These are phyloP conservation scores for Melastoma candidum DNA, from an alignment of 441 rosid genomes.

Conservation along the genomic window DNA sequence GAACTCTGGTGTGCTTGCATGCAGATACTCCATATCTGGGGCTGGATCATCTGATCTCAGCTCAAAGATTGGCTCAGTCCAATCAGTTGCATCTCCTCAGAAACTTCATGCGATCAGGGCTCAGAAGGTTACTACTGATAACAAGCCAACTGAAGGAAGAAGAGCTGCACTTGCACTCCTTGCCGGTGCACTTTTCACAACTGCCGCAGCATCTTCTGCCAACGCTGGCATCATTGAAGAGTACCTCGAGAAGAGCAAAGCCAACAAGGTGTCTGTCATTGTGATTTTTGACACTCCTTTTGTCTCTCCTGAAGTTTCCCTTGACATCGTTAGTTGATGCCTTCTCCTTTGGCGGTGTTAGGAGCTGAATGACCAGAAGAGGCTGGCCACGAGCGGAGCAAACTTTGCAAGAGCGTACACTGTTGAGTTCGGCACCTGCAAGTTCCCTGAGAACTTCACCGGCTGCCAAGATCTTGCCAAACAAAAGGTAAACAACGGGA, in stretches of 20 bases:
- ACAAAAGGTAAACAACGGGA: constrained; percentile 50
- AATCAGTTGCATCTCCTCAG: constrained; percentile 29
- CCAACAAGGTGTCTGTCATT: constrained; percentile 60
- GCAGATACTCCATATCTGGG: constrained; percentile 68
- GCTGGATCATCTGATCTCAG: constrained; percentile 47
- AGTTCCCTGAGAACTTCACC: constrained; percentile 97
- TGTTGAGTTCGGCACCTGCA: constrained; percentile 80
- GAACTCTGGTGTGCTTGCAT: constrained; percentile 77
- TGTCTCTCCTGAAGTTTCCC: neutral
- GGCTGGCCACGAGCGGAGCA: constrained; percentile 91
- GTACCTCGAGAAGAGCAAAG: constrained; percentile 89
- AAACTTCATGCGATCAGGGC: constrained; percentile 60
- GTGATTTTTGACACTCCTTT: neutral
- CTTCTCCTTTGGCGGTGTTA: constrained; percentile 5
- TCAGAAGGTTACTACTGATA: constrained; percentile 29
- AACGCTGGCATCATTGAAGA: constrained; percentile 78
- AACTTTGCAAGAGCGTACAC: constrained; percentile 95
- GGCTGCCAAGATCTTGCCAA: constrained; percentile 99
- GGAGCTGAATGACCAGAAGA: constrained; percentile 95
- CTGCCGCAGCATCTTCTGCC: constrained; percentile 45
- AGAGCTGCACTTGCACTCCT: constrained; percentile 60
- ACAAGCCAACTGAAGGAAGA: constrained; percentile 42
- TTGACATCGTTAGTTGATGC: too few relatives aligned
- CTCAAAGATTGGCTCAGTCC: constrained; percentile 38
- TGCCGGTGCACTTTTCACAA: constrained; percentile 64